phyloP scores from a whole-genome alignment of 352 stramenopile species.

The Phytophthora tubulina region DNA sequence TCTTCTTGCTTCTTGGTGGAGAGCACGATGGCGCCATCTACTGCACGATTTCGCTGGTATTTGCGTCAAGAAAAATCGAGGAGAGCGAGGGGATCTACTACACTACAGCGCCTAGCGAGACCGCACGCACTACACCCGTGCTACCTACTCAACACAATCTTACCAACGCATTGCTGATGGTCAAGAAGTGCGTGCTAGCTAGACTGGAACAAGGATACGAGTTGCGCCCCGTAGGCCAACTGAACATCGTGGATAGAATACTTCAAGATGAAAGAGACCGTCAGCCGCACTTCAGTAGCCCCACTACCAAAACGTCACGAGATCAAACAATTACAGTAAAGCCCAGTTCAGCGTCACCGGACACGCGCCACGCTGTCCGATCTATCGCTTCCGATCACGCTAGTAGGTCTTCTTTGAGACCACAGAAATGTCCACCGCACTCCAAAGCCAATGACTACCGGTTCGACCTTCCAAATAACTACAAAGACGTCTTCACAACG shows the following conservation, averaged over 20 bases:
- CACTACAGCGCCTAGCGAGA: slow-evolving; percentile 23
- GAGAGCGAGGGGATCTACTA: slow-evolving; percentile 43
- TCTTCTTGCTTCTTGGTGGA: slow-evolving; percentile 49
- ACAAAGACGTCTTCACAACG: slow-evolving; percentile 21
- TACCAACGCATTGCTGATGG: slow-evolving; percentile 37
- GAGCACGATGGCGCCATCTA: slow-evolving; percentile 53
- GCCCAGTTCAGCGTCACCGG: not conserved
- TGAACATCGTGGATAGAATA: slow-evolving; percentile 31
- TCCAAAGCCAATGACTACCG: not conserved
- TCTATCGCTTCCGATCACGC: no score
- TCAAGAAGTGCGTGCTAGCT: slow-evolving; percentile 42
- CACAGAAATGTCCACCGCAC: not conserved
- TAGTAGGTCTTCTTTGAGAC: not conserved
- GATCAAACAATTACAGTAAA: not conserved
- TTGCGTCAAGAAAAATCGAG: slow-evolving; percentile 32
- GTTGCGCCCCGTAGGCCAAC: slow-evolving; percentile 23
- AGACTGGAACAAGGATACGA: slow-evolving; percentile 36
- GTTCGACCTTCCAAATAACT: slow-evolving; percentile 27
- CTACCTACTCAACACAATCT: slow-evolving; percentile 30
- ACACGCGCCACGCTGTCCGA: not conserved
- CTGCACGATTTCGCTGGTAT: slow-evolving; percentile 31
- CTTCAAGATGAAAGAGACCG: slow-evolving; percentile 10
- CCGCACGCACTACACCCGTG: slow-evolving; percentile 18
- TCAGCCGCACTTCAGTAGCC: slow-evolving; percentile 23
- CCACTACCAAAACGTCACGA: not conserved